phyloP scores from a whole-genome alignment of 345 rosid species.

The Brassica rapa region DNA sequence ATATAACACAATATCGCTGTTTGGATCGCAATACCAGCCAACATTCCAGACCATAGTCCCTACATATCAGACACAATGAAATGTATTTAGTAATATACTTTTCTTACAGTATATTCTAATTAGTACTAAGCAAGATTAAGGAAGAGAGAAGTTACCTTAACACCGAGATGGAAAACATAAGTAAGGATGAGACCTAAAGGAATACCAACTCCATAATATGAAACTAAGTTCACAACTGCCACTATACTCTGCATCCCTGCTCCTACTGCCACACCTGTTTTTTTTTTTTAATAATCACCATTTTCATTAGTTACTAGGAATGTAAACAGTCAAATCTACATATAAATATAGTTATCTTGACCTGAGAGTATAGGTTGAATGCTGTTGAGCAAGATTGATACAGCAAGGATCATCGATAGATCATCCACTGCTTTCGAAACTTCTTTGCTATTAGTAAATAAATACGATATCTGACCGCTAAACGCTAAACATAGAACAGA shows the following conservation, averaged over 20 bases:
- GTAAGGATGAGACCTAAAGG: conserved; percentile 70
- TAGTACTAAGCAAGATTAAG: background rate
- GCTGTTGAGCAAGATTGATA: conserved; percentile 55
- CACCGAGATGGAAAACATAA: conserved; percentile 51
- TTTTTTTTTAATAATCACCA: background rate
- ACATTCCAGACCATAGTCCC: conserved; percentile 70
- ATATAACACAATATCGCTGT: conserved; percentile 42
- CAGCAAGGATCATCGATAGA: conserved; percentile 48
- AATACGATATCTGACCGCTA: conserved; percentile 39
- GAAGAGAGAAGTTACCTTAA: conserved; percentile 38
- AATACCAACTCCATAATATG: conserved; percentile 64
- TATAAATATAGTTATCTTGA: background rate
- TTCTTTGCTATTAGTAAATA: conserved; percentile 43
- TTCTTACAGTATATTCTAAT: background rate
- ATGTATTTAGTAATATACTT: background rate
- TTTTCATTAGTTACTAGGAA: background rate
- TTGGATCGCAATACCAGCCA: conserved; percentile 48
- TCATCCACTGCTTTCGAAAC: conserved; percentile 42
- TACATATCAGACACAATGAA: conserved; percentile 11
- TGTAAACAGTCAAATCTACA: no score
- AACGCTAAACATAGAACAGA: conserved; percentile 46
- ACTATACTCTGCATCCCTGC: conserved; percentile 69
- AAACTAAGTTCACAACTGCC: conserved; percentile 56
- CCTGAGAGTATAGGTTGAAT: conserved; percentile 57
- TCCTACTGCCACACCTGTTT: conserved; percentile 72